Base-by-base conservation (phyloP, 2,329 filamentous ascomycete genomes). In the Aspergillus sp. region DNA sequence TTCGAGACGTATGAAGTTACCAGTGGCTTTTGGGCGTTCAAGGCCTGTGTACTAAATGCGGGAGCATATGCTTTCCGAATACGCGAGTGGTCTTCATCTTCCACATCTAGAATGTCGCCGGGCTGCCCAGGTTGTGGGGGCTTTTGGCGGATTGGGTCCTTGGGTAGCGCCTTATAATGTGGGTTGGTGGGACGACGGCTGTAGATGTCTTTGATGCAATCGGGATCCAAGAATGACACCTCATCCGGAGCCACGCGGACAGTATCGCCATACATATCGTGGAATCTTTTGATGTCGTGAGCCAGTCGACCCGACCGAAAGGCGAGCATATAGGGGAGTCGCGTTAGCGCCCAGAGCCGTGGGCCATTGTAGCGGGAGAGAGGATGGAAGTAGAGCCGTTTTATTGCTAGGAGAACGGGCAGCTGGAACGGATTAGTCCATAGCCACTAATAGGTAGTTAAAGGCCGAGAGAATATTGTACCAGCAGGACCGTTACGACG, bases 151-250 rank as follows among this genome's bases (percentile, higher is more conserved):
- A 53, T 45, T 2, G 50, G 39, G 48, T 57, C 4, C 17, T 53
- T 53, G 13, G 50, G 50, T 10, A 53, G 50, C 5, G 50, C 9
- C 17, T 53, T 53, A 7, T 36, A 53, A 3, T 39, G 8, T 3
- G 8, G 15, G 19, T 15, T 30, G 3, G 9, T 41, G 50, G 50
- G 50, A 15, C 32, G 50, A 38, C 50, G 50, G 70, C 74, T 12
- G 62, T 80, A 80, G 38, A 81, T 78, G 28, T 80, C 79, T 52
- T 72, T 72, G 73, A 76, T 80, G 1, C 73, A 76, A 1, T 80
- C 77, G n/a, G 68, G 75, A 3, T 75, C 74, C 55, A 72, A 80
- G 67, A 80, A 79, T 1, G 78, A 79, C 0, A 81, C 57, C 58
- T 81, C 77, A 28, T 72, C 74, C 0, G 79, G 80, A 0, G 72